A percentile compares a stretch with the other conserved stretches of the same genome.
phyloP scores from a whole-genome alignment of 1,284 basidiomycete genomes.

The Pholiota adiposa region DNA sequence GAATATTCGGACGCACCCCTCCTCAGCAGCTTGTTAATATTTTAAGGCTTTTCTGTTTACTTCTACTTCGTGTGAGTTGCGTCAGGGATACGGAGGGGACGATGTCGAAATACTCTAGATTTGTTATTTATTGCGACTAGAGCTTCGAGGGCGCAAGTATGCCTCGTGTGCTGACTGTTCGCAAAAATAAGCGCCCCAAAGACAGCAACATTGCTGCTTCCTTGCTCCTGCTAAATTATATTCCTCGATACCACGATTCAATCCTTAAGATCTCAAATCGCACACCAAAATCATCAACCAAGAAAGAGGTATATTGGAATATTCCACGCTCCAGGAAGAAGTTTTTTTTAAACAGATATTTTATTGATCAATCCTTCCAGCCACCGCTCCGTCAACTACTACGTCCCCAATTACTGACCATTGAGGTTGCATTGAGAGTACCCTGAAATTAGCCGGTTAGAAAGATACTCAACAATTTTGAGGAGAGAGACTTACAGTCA shows the following conservation, averaged over 20 bases:
- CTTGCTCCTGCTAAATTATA: too few relatives aligned
- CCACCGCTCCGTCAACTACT: background rate
- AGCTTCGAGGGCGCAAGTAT: too few relatives aligned
- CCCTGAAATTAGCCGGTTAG: slow-evolving; percentile 12
- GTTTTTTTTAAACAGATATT: background rate
- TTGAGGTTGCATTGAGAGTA: slow-evolving; percentile 25
- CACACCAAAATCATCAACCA: slow-evolving; percentile 9
- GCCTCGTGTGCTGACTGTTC: too few relatives aligned
- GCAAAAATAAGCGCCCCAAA: too few relatives aligned
- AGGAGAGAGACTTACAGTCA: slow-evolving; percentile 18
- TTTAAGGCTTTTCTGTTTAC: background rate
- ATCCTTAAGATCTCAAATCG: too few relatives aligned
- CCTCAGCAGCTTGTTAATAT: slow-evolving; percentile 8
- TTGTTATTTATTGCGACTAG: too few relatives aligned
- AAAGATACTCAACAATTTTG: background rate
- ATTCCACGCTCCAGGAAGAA: too few relatives aligned
- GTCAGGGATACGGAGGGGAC: too few relatives aligned
- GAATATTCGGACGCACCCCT: slow-evolving; percentile 1
- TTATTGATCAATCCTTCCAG: slow-evolving; percentile 8
- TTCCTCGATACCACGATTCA: too few relatives aligned
- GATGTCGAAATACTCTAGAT: too few relatives aligned
- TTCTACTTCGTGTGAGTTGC: too few relatives aligned
- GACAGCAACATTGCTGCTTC: too few relatives aligned
- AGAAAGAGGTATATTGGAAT: slow-evolving; percentile 15
- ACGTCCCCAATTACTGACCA: slow-evolving; percentile 6